These are phyloP conservation scores for Salix viminalis DNA, from an alignment of 345 rosid species.

Conservation along the genomic window DNA sequence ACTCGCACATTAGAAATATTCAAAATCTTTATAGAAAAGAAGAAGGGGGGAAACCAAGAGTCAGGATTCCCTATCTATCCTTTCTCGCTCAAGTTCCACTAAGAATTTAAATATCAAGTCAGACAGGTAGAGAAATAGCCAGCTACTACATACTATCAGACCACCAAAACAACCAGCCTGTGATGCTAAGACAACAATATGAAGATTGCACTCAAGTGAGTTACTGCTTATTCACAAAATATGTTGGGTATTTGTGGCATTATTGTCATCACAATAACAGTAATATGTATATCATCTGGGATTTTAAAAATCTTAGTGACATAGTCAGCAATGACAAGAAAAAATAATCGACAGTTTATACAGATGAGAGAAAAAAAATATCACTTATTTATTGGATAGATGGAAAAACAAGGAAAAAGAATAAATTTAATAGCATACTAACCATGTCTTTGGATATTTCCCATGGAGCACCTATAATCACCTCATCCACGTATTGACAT, in stretches of 20 bases:
- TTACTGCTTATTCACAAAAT: not conserved
- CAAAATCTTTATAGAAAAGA: not conserved
- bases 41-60: not conserved
- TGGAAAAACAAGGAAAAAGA: not conserved
- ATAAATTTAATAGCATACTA: constrained; percentile 19
- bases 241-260: not conserved
- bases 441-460: constrained; percentile 72
- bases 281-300: not conserved
- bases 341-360: not conserved
- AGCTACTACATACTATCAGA: not conserved
- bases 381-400: not conserved
- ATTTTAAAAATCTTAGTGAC: not conserved
- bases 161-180: not conserved
- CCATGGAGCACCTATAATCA: constrained; percentile 74
- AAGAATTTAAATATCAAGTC: not conserved
- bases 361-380: not conserved
- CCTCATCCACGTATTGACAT: constrained; percentile 75
- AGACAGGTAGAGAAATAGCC: not conserved
- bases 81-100: not conserved
- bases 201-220: not conserved
- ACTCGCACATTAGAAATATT: not conserved
- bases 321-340: not conserved
- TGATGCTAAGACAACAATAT: not conserved
- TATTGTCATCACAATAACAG: not conserved
- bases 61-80: not conserved